Evolutionary conservation across 148 eudicot species (phyloP), one percentile per base, ranked within the genome.

Genomic region (Rhododendron vialii): DNA sequence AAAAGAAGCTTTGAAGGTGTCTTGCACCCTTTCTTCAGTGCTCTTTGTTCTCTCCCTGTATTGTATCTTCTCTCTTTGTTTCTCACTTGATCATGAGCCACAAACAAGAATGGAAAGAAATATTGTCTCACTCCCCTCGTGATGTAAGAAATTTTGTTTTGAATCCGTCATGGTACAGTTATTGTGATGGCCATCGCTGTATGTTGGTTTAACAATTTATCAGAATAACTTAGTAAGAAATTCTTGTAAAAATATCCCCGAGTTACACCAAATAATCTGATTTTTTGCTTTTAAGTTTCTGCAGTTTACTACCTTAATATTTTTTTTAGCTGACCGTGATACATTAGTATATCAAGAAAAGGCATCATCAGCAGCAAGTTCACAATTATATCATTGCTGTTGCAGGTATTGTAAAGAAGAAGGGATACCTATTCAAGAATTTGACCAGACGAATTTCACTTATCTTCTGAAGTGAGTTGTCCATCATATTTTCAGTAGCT

Each of bases 341-440:
- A 78, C 1, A 36, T 38, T 47, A n/a, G 77, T 82, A 11, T 38
- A 48, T 86, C 22, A 30, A 41, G 30, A 36, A 51, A 59, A 7
- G 36, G 41, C 51, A 3, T 82, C 65, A 30, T 78, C 18, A 69
- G 51, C 53, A 12, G 18, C 8, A 45, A 71, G 75, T 43, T 82
- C 30, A 3, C 83, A 20, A 75, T 78, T 74, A 10, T 36, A 83
- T 85, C 61, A 13, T 47, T 77, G 45, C 47, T 86, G 43, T 55
- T 91, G 80, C 90, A 95, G 99, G 96, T 97, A 97, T 76, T 95
- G 98, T 55, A 97, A 97, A 93, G 99, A 97, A 89, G 98, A 97
- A 92, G 91, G 87, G 57, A 87, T 97, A 78, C 87, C 91, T 53
- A 80, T 91, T 45, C 84, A 90, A 59, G 95, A 92, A 33, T 91